phyloP scores from a whole-genome alignment of 768 basidiomycete genomes.

The Hygrocybe coccinea region DNA sequence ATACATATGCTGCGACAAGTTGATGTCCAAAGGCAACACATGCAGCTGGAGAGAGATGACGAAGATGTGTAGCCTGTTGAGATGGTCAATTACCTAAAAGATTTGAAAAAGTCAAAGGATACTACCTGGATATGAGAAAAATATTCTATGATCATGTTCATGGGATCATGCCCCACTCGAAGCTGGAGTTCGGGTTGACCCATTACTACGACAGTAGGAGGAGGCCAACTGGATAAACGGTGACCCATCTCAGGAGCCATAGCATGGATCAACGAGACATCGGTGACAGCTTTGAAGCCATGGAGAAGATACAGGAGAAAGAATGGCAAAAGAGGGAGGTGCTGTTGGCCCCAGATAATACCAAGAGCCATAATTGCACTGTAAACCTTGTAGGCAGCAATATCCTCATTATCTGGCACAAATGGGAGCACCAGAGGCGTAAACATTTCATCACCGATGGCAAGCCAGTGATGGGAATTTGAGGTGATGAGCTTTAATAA shows the following conservation, averaged over 20 bases:
- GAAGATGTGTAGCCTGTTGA: no score
- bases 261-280: neutral
- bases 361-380: neutral
- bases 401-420: neutral
- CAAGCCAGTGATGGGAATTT: neutral
- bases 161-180: no score
- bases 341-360: neutral
- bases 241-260: neutral
- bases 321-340: slow-evolving; percentile 5
- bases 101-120: no score
- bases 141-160: no score
- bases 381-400: neutral
- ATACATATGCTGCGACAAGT: no score
- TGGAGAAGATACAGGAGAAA: slow-evolving; percentile 3
- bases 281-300: neutral
- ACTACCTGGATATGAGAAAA: no score
- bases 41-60: no score
- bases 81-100: no score
- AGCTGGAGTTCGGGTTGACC: no score
- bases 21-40: no score
- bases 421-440: neutral
- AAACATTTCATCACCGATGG: slow-evolving; percentile 1
- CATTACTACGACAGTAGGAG: neutral
- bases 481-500: neutral
- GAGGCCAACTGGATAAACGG: slow-evolving; percentile 3